These are phyloP conservation scores for Fusarium begoniae DNA, from an alignment of 2,329 filamentous ascomycete genomes.

Conservation along the genomic window DNA sequence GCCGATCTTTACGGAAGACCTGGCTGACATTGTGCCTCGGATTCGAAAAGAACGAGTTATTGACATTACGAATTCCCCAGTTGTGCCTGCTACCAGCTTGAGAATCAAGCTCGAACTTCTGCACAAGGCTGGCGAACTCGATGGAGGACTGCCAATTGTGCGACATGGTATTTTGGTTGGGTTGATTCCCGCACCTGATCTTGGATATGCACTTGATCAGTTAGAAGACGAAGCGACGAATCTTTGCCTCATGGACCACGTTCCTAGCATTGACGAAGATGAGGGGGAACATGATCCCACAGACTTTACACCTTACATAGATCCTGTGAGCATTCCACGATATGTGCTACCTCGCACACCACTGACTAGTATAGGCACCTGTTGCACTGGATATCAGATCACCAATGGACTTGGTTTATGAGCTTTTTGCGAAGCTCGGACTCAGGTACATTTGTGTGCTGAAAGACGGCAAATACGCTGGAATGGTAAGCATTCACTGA, in stretches of 20 bases:
- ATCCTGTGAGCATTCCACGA: constrained; percentile 69
- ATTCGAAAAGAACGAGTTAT: constrained; percentile 81
- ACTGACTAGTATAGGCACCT: constrained; percentile 68
- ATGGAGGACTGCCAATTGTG: constrained; percentile 89
- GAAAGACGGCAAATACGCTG: constrained; percentile 83
- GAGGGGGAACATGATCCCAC: constrained; percentile 74
- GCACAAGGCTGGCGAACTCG: constrained; percentile 87
- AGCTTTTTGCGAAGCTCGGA: constrained; percentile 94
- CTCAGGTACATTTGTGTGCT: constrained; percentile 92
- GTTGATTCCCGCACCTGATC: constrained; percentile 90
- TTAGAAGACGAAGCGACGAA: constrained; percentile 77
- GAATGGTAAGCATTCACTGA: constrained; percentile 73
- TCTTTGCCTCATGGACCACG: constrained; percentile 83
- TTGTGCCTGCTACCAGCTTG: constrained; percentile 79
- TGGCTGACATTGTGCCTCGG: constrained; percentile 85
- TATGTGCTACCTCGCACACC: background rate
- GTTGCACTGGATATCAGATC: constrained; percentile 88
- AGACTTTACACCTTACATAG: constrained; percentile 91
- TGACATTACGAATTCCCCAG: constrained; percentile 84
- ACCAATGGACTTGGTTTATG: constrained; percentile 94
- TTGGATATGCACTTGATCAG: constrained; percentile 91
- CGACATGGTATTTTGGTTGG: constrained; percentile 83
- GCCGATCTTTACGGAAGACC: constrained; percentile 86
- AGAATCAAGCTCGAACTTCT: constrained; percentile 83
- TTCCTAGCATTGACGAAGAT: constrained; percentile 70